Base-by-base conservation (phyloP, 805 yeast genomes). In the Naumovozyma dairenensis region DNA sequence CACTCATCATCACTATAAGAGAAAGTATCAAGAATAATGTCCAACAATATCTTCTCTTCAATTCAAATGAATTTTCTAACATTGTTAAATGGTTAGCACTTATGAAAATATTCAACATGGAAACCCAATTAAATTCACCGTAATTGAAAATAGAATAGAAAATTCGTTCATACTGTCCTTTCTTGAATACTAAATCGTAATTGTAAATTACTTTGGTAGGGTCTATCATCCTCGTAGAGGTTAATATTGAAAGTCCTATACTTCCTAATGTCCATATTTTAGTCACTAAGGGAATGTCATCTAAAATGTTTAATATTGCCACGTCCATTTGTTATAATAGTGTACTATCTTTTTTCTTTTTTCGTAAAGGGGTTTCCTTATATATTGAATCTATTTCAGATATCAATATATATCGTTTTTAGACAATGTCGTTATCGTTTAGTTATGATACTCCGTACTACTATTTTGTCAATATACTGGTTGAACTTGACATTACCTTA, bases 241-340 rank as follows among this genome's bases (percentile, higher is more conserved):
- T 60, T 15, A 63, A 43, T 5, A 58, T 35, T 2, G 67, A 55
- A 12, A 62, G 42, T 4, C 49, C 55, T 4, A 62, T 43, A n/a
- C 63, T 51, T 1, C 66, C 65, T 1, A 57, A 17, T 2, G 57
- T 42, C 57, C 64, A 63, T 1, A 48, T 28, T 37, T 65, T 54
- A 1, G 73, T 67, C 9, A 67, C 64, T 2, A 61, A 57, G 0
- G 72, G 72, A 3, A 53, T 38, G 29, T 49, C 56, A 9, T 45
- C 55, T 7, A 53, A 32, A 16, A 54, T 22, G 37, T 55, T 49
- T 14, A 52, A 28, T 19, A 53, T 14, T 12, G 53, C 33, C 6
- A 46, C 53, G 34, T 57, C 62, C 60, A 54, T 55, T 9, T 24
- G 17, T 15, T 27, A n/a, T n/a, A n/a, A n/a, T n/a, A n/a, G n/a